A percentile compares a stretch with the other conserved stretches of the same genome.
Evolutionary conservation across 352 stramenopile species (phyloP).

Genomic region (Chrysophaeum taylorii): DNA sequence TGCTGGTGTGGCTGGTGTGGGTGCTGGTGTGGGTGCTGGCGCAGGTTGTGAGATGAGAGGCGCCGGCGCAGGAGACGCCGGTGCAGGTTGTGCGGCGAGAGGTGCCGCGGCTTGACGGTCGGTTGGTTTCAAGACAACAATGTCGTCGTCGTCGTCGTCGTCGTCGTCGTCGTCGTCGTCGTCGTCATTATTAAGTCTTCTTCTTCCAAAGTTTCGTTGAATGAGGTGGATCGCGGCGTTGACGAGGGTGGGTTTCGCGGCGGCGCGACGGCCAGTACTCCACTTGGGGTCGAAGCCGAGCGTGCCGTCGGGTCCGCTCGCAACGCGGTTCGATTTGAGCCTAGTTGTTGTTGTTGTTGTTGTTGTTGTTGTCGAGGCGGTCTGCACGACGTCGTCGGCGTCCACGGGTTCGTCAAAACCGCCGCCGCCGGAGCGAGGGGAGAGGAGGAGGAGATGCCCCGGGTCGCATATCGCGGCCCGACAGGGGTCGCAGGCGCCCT

Average conservation of each 20-base stretch:
- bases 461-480: constrained; percentile 86
- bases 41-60: too few species aligned
- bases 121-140: too few species aligned
- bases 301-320: neutral
- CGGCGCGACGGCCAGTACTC: neutral
- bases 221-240: too few species aligned
- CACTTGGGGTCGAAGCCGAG: neutral
- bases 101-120: neutral
- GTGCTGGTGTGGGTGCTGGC: too few species aligned
- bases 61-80: too few species aligned
- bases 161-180: neutral
- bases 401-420: neutral
- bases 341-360: neutral
- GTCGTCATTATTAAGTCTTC: neutral
- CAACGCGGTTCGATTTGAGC: neutral
- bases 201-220: too few species aligned
- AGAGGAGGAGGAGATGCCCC: constrained; percentile 55
- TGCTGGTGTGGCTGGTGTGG: too few species aligned
- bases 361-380: neutral
- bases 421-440: neutral
- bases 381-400: neutral
- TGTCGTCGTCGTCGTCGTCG: neutral
- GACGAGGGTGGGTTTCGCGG: too few species aligned
- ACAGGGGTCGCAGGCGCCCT: constrained; percentile 84
- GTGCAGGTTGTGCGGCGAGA: too few species aligned